Evolutionary conservation across 345 rosid genomes (phyloP).

Genomic region (Rhodamnia argentea): DNA sequence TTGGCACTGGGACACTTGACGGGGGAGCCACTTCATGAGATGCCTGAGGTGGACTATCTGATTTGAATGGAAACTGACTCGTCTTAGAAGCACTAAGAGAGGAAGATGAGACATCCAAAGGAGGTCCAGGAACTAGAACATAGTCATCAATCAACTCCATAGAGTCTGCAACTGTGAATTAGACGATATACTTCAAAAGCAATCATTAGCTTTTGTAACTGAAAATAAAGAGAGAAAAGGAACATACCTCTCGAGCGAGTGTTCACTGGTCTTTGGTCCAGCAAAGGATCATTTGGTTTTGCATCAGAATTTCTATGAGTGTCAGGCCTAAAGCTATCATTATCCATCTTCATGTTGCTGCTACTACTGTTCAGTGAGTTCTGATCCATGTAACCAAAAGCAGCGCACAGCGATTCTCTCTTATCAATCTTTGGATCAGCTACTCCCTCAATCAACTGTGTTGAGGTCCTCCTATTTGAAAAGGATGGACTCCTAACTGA

Average conservation of each 20-base stretch:
- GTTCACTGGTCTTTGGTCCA: slow-evolving; percentile 31
- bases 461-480: slow-evolving; percentile 30
- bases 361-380: slow-evolving; percentile 28
- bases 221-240: neutral
- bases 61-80: slow-evolving; percentile 32
- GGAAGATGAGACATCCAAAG: slow-evolving; percentile 51
- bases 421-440: slow-evolving; percentile 27
- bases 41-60: slow-evolving; percentile 37
- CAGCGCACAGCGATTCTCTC: slow-evolving; percentile 31
- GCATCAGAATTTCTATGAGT: slow-evolving; percentile 24
- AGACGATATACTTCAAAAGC: neutral
- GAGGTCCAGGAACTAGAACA: slow-evolving; percentile 82
- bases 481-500: slow-evolving; percentile 69
- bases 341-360: slow-evolving; percentile 21
- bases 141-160: slow-evolving; percentile 82
- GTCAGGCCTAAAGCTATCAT: slow-evolving; percentile 28
- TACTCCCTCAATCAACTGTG: slow-evolving; percentile 42
- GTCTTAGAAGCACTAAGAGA: slow-evolving; percentile 51
- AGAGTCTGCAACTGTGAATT: slow-evolving; percentile 50
- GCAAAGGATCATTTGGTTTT: slow-evolving; percentile 28
- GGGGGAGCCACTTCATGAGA: slow-evolving; percentile 15
- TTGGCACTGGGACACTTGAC: slow-evolving; percentile 63
- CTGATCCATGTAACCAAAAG: slow-evolving; percentile 23
- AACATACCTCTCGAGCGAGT: slow-evolving; percentile 43
- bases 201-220: neutral